Conservation (phyloP, 2,329 filamentous ascomycete species). For the Xylariaceae sp. region DNA sequence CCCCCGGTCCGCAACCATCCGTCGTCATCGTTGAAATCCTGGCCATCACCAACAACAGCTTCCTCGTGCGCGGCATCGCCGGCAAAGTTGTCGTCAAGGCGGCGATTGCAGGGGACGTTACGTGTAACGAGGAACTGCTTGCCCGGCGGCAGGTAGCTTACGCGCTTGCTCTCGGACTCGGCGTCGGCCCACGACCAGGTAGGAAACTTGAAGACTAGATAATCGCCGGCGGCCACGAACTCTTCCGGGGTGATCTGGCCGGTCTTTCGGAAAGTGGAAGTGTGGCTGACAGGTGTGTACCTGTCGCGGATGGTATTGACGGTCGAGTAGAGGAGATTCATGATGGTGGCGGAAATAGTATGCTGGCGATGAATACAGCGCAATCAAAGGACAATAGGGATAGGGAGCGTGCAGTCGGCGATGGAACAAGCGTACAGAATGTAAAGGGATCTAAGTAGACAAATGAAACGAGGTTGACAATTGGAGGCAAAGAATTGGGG, state of each 20-base stretch:
- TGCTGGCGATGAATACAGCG: not conserved
- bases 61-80: constrained; percentile 84
- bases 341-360: constrained; percentile 33
- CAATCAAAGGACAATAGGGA: not conserved
- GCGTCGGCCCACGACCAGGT: constrained; percentile 97
- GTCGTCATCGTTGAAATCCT: constrained; percentile 68
- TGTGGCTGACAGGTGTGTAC: constrained; percentile 83
- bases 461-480: not conserved
- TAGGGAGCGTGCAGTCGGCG: too few species aligned
- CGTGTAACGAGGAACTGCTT: constrained; percentile 97
- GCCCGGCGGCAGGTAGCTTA: constrained; percentile 73
- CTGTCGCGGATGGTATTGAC: constrained; percentile 89
- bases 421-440: too few species aligned
- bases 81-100: constrained; percentile 89
- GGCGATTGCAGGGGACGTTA: constrained; percentile 87
- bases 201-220: constrained; percentile 97
- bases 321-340: constrained; percentile 91
- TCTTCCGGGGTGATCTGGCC: constrained; percentile 97
- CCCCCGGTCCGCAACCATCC: constrained; percentile 91
- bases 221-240: constrained; percentile 93
- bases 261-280: constrained; percentile 87
- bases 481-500: not conserved
- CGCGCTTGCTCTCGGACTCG: constrained; percentile 73
- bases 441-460: too few species aligned
- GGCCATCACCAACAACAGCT: constrained; percentile 76